phyloP scores from a whole-genome alignment of 306 rosid genomes.

The Bauhinia variegata region DNA sequence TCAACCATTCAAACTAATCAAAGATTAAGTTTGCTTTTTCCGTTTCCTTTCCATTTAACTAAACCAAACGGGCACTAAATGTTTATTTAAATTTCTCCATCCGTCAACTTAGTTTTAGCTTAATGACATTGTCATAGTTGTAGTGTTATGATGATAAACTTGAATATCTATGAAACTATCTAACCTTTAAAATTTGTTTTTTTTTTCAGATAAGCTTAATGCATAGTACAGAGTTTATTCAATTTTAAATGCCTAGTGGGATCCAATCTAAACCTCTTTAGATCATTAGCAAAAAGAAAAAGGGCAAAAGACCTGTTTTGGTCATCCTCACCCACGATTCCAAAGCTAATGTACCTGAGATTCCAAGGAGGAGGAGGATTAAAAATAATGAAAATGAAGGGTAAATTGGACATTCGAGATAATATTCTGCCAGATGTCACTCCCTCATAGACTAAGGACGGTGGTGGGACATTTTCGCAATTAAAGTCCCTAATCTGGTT shows the following conservation, averaged over 20 bases:
- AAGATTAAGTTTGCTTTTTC: too few relatives aligned
- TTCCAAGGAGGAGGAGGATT: background rate
- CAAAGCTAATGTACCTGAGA: background rate
- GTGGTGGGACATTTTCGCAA: slow-evolving; percentile 42
- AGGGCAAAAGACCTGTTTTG: background rate
- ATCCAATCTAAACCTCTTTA: slow-evolving; percentile 8
- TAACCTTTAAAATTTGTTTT: slow-evolving; percentile 1
- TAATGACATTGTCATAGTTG: slow-evolving; percentile 13
- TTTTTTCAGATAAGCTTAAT: slow-evolving; percentile 35
- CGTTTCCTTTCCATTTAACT: too few relatives aligned
- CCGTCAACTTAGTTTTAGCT: background rate
- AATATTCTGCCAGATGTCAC: slow-evolving; percentile 9
- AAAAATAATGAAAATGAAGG: background rate
- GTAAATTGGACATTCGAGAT: background rate
- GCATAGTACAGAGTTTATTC: background rate
- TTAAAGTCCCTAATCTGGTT: slow-evolving; percentile 3
- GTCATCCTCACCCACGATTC: slow-evolving; percentile 17
- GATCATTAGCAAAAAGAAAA: slow-evolving; percentile 1
- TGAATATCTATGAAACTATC: background rate
- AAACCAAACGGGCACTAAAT: too few relatives aligned
- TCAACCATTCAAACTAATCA: too few relatives aligned
- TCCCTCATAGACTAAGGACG: background rate
- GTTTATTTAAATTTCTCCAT: background rate
- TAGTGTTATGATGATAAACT: slow-evolving; percentile 27
- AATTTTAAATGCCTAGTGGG: slow-evolving; percentile 16